These are phyloP conservation scores for Straminergon stramineum DNA, from an alignment of 225 moss, liverwort and hornwort genomes.

Conservation along the genomic window DNA sequence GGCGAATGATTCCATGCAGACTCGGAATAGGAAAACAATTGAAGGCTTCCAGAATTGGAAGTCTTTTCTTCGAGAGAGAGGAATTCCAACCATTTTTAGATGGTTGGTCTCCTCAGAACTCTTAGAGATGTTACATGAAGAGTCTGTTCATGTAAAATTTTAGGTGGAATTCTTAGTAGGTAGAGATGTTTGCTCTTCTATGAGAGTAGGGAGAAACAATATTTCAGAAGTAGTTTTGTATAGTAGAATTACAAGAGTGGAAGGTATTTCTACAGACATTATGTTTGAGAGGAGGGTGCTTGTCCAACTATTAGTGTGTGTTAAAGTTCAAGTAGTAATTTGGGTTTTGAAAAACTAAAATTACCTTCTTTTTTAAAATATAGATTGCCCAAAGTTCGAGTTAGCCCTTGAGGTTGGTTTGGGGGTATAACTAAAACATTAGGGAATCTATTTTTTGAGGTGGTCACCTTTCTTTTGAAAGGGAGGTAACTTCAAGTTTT, in stretches of 20 bases:
- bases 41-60: background rate
- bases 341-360: rapidly evolving
- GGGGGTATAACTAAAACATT: rapidly evolving
- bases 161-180: background rate
- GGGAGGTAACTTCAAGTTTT: rapidly evolving
- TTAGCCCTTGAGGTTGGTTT: rapidly evolving
- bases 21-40: background rate
- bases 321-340: background rate
- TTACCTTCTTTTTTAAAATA: rapidly evolving
- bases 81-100: background rate
- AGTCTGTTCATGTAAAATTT: background rate
- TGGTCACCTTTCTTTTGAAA: rapidly evolving
- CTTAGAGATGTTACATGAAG: background rate
- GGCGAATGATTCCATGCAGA: background rate
- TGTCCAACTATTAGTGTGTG: no score
- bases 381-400: rapidly evolving
- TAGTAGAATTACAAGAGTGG: background rate
- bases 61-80: background rate
- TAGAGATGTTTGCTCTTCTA: background rate
- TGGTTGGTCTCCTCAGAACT: background rate
- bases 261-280: no score
- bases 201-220: rapidly evolving
- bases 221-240: background rate
- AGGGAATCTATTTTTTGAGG: rapidly evolving
- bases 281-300: no score